These are phyloP conservation scores for Macadamia tetraphylla DNA, from an alignment of 164 flowering plant species.

Conservation along the genomic window DNA sequence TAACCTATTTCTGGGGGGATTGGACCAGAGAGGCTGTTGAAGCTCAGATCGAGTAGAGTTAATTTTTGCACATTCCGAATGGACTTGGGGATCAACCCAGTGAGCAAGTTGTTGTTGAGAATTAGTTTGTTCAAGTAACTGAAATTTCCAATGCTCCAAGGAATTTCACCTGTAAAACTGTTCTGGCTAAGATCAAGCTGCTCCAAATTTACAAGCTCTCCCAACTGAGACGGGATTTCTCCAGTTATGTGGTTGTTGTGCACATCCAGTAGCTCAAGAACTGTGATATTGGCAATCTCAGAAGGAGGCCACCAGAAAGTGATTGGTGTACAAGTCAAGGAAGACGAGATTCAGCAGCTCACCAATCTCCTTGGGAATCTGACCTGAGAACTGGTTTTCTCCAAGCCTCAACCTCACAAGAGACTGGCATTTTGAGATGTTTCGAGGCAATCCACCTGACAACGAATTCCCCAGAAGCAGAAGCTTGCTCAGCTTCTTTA, in stretches of 20 bases:
- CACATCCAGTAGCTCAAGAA: conserved; percentile 60
- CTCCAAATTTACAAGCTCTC: conserved; percentile 56
- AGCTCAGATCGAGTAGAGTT: conserved; percentile 63
- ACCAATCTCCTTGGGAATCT: conserved; percentile 60
- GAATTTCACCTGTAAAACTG: conserved; percentile 55
- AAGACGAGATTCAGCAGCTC: conserved; percentile 55
- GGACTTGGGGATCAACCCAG: conserved; percentile 52
- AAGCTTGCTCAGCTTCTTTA: conserved; percentile 67
- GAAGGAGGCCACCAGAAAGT: conserved; percentile 54
- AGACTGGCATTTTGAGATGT: conserved; percentile 49
- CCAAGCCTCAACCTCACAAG: conserved; percentile 65
- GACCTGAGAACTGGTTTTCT: conserved; percentile 61
- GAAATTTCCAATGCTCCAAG: conserved; percentile 54
- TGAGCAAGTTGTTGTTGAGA: conserved; percentile 48
- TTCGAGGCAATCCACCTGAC: conserved; percentile 38
- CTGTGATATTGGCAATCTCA: conserved; percentile 51
- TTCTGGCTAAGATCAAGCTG: conserved; percentile 68
- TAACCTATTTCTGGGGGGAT: conserved; percentile 59
- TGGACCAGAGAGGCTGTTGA: conserved; percentile 45
- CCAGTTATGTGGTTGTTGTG: conserved; percentile 58
- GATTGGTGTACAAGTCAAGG: conserved; percentile 77
- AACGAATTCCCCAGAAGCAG: conserved; percentile 58
- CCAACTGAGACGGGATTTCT: conserved; percentile 47
- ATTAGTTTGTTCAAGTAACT: conserved; percentile 66
- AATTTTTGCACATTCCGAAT: conserved; percentile 44